Base-by-base conservation (phyloP, 164 flowering plant species). In the Piper longum region DNA sequence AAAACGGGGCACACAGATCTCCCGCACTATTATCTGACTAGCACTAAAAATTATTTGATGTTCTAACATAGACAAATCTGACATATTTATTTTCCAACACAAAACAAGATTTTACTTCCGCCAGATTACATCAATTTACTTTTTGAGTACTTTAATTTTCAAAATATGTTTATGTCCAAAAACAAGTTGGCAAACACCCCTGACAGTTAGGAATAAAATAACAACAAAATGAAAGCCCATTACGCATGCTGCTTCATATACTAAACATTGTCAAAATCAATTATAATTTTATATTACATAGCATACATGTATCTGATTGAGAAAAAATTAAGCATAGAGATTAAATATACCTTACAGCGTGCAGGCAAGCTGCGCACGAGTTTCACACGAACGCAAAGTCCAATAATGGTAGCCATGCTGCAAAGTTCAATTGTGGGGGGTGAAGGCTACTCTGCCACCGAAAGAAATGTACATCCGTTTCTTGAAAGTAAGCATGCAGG, bases 361-460 rank as follows among this genome's bases (percentile, higher is more conserved):
- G 89, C 75, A 74, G 95, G 96, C 62, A 91, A 70, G 72, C 87
- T 81, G 56, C 85, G 81, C 85, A 84, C 70, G 57, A 92, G 85
- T 67, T 89, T 92, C 63, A 83, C 86, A 13, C 87, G 77, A 54
- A 92, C 58, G 74, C 91, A 89, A 64, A 92, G 83, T 57, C 98
- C 96, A 75, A 92, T 89, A 40, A 83, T 74, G 4, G 86, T 80
- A 39, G 93, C 95, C 93, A 87, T 86, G 73, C 82, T 83, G 72
- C 98, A 89, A 75, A 87, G 91, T 61, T 79, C 83, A 57, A 92
- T 88, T 2, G 98, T 89, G 11, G 96, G 96, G 98, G 54, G 96
- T 91, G 70, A 91, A 91, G 16, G 91, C 83, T 36, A 89, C 84
- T 81, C 98, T 89, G 72, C 61, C 77, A 4, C 56, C 69, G 54